phyloP scores from a whole-genome alignment of 441 rosid species.

The Croton laevigatus region DNA sequence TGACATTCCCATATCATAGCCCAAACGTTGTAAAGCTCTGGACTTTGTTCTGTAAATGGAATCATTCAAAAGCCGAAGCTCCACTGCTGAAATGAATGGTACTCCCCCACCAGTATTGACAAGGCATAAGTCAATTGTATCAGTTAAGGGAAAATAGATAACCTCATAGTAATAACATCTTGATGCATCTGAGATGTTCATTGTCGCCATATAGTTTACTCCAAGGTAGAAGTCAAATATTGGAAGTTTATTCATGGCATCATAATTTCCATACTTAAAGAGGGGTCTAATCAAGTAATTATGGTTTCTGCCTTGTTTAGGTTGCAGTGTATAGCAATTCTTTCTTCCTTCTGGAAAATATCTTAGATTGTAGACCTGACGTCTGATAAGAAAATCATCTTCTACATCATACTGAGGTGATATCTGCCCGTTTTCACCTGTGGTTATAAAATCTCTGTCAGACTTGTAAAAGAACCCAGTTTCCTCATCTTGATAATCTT shows the following conservation, averaged over 20 bases:
- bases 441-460: slow-evolving; percentile 17
- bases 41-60: slow-evolving; percentile 8
- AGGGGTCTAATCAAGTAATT: slow-evolving; percentile 16
- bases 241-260: slow-evolving; percentile 16
- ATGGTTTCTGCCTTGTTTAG: slow-evolving; percentile 18
- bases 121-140: slow-evolving; percentile 22
- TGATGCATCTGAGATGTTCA: neutral
- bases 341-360: slow-evolving; percentile 27
- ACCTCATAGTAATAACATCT: rapidly evolving
- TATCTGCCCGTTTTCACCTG: slow-evolving; percentile 9
- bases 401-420: neutral
- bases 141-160: slow-evolving; percentile 4
- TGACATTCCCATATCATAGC: too few species aligned
- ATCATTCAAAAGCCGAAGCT: slow-evolving; percentile 17
- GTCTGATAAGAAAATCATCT: neutral
- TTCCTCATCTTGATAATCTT: slow-evolving; percentile 14
- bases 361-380: slow-evolving; percentile 6
- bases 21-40: neutral
- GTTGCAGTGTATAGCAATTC: slow-evolving; percentile 30
- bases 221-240: slow-evolving; percentile 26
- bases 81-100: slow-evolving; percentile 26
- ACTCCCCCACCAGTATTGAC: slow-evolving; percentile 19
- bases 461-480: slow-evolving; percentile 23
- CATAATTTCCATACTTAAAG: slow-evolving; percentile 31
- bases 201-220: slow-evolving; percentile 10